phyloP scores from a whole-genome alignment of 768 basidiomycete species.

The Lepiota brunneoincarnata region DNA sequence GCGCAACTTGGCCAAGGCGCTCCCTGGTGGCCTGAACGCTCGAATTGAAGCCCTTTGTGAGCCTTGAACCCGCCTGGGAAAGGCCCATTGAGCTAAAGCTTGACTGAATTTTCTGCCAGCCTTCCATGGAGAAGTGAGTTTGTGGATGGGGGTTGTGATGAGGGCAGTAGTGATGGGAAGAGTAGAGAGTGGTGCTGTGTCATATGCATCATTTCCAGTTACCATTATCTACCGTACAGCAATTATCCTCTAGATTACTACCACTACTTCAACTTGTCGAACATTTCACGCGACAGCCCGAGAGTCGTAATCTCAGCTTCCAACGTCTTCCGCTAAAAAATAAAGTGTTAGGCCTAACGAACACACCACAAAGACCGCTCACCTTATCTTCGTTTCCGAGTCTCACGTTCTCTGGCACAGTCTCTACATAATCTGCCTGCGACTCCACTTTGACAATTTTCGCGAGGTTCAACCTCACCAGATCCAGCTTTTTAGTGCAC shows the following conservation, averaged over 20 bases:
- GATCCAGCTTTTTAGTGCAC: constrained; percentile 84
- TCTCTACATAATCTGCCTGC: constrained; percentile 74
- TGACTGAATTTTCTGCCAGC: constrained; percentile 69
- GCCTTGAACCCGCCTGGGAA: constrained; percentile 69
- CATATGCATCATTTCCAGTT: background rate
- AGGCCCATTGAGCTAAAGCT: constrained; percentile 66
- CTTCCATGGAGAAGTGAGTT: constrained; percentile 46
- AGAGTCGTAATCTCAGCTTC: constrained; percentile 15
- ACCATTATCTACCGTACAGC: background rate
- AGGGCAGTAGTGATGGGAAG: background rate
- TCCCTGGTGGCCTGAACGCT: constrained; percentile 87
- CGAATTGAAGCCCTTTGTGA: constrained; percentile 78
- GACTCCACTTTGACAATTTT: constrained; percentile 75
- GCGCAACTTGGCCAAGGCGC: constrained; percentile 81
- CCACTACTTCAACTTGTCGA: constrained; percentile 13
- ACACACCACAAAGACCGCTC: constrained; percentile 17
- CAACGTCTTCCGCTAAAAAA: constrained; percentile 8
- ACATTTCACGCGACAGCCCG: constrained; percentile 13
- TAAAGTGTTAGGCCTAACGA: background rate
- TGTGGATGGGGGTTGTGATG: constrained; percentile 1
- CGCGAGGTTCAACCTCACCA: constrained; percentile 64
- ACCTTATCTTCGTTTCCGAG: constrained; percentile 82
- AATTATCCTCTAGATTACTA: background rate
- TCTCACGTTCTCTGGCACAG: constrained; percentile 78
- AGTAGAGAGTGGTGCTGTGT: background rate